These are phyloP conservation scores for Priceomyces carsonii DNA, from an alignment of 805 yeast genomes.

Conservation along the genomic window DNA sequence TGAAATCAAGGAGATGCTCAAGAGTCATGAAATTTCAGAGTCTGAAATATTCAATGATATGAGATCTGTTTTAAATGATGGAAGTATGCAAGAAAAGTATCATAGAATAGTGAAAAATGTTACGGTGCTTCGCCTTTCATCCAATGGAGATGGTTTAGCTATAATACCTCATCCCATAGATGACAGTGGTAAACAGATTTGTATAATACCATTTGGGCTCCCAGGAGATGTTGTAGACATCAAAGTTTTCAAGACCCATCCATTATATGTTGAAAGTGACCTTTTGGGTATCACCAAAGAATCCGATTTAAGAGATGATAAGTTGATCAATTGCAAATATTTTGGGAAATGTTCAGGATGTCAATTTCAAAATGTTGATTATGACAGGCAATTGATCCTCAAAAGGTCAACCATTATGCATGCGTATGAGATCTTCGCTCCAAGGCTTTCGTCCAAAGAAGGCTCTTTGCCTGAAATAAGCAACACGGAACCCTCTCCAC, in stretches of 20 bases:
- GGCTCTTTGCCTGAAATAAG: constrained; percentile 59
- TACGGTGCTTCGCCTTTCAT: constrained; percentile 55
- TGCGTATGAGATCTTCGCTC: constrained; percentile 81
- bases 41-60: constrained; percentile 66
- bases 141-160: constrained; percentile 89
- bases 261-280: constrained; percentile 73
- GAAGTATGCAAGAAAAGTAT: constrained; percentile 44
- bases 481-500: constrained; percentile 74
- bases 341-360: constrained; percentile 95
- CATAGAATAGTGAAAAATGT: constrained; percentile 64
- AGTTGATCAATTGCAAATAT: constrained; percentile 71
- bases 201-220: constrained; percentile 79
- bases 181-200: constrained; percentile 53
- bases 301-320: constrained; percentile 49
- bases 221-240: constrained; percentile 81
- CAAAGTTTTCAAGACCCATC: constrained; percentile 76
- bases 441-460: constrained; percentile 40
- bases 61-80: constrained; percentile 61
- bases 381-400: constrained; percentile 68
- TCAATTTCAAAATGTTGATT: constrained; percentile 81
- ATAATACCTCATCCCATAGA: constrained; percentile 60
- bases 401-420: constrained; percentile 75
- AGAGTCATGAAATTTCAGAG: constrained; percentile 39
- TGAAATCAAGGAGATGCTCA: constrained; percentile 66
- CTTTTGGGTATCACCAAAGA: constrained; percentile 48